These are phyloP conservation scores for Colletotrichum sp. DNA, from an alignment of 2,329 filamentous ascomycete species.

Conservation along the genomic window DNA sequence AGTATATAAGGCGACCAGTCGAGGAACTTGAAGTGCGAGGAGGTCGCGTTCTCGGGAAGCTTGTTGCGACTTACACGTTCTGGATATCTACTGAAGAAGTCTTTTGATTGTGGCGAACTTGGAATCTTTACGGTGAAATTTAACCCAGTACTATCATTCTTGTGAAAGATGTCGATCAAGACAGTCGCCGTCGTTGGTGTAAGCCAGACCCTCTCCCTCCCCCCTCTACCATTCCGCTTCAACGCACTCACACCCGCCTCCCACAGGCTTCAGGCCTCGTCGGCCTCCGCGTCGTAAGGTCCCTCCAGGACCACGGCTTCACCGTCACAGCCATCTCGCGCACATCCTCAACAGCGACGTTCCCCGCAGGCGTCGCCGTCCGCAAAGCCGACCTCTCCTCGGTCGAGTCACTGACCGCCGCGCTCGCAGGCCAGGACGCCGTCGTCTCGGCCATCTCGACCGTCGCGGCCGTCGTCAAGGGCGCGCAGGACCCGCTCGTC, in stretches of 20 bases:
- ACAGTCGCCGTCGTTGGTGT: constrained; percentile 14
- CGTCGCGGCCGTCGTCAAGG: constrained; percentile 25
- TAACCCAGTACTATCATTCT: background rate
- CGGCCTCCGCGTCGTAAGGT: constrained; percentile 1
- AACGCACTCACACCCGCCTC: background rate
- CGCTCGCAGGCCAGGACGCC: constrained; percentile 21
- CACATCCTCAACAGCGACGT: background rate
- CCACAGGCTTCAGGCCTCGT: constrained; percentile 13
- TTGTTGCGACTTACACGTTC: background rate
- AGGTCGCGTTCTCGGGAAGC: background rate
- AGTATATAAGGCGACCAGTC: background rate
- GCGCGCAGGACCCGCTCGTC: constrained; percentile 54
- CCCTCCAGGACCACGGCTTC: background rate
- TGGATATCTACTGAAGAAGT: background rate
- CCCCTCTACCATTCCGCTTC: background rate
- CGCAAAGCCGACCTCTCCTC: constrained; percentile 2
- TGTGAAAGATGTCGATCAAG: constrained; percentile 5
- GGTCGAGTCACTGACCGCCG: constrained; percentile 6
- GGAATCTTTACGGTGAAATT: background rate
- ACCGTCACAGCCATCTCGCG: constrained; percentile 9
- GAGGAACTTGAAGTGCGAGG: background rate
- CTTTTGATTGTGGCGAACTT: background rate
- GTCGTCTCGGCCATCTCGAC: constrained; percentile 50
- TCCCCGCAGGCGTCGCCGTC: constrained; percentile 1
- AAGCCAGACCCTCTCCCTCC: background rate